Percentiles rank a stretch among this genome's conserved stretches.
These are phyloP conservation scores for Aspergillus funiculosus DNA, from an alignment of 495 filamentous ascomycete genomes.

Conservation along the genomic window DNA sequence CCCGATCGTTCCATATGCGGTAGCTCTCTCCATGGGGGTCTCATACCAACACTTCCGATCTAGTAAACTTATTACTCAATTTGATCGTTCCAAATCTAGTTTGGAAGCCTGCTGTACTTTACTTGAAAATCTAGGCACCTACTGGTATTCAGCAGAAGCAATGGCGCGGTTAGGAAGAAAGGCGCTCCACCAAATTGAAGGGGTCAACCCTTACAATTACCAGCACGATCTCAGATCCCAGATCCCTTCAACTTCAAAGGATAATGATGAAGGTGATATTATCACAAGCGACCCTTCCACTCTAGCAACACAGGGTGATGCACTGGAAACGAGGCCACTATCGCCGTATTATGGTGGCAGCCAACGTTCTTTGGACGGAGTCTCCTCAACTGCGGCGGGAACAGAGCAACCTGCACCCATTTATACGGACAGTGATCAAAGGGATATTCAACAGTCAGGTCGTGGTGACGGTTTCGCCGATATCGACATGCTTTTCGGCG, in stretches of 20 bases:
- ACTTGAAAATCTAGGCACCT: constrained; percentile 49
- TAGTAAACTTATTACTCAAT: constrained; percentile 57
- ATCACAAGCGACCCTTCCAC: not conserved
- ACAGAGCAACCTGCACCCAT: not conserved
- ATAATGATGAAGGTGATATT: not conserved
- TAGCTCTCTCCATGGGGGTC: constrained; percentile 62
- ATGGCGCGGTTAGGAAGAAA: constrained; percentile 53
- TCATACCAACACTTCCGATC: constrained; percentile 66
- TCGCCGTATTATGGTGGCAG: not conserved
- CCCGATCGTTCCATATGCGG: constrained; percentile 63
- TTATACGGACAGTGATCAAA: constrained; percentile 7
- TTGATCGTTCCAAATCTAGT: constrained; percentile 53
- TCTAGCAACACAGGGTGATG: not conserved
- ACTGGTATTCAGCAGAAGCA: constrained; percentile 59
- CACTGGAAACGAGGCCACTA: not conserved
- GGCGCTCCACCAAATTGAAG: constrained; percentile 31
- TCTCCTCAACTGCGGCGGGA: not conserved
- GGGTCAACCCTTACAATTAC: constrained; percentile 1
- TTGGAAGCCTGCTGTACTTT: constrained; percentile 54
- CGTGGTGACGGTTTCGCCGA: constrained; percentile 25
- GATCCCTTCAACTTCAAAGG: not conserved
- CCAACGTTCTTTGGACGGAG: not conserved
- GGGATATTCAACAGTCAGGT: constrained; percentile 9
- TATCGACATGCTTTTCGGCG: constrained; percentile 39
- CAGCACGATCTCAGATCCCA: not conserved